These are phyloP conservation scores for Leccinellum luteum DNA, from an alignment of 768 basidiomycete genomes.

Conservation along the genomic window DNA sequence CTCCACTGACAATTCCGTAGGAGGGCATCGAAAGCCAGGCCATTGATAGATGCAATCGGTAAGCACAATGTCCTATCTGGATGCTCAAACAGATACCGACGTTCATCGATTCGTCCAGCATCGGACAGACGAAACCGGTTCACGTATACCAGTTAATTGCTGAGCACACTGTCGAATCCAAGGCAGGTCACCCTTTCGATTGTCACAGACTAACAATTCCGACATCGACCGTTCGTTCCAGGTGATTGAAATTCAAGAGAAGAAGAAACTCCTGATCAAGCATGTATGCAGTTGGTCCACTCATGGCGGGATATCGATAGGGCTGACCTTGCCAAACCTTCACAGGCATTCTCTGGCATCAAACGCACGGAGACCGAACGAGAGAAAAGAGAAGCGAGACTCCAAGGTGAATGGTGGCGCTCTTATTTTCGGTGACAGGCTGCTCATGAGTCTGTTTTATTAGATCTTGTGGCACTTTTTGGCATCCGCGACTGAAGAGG, in stretches of 20 bases:
- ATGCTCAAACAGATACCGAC: slow-evolving; percentile 2
- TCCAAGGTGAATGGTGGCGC: slow-evolving; percentile 56
- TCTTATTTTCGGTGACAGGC: neutral
- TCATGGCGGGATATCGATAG: neutral
- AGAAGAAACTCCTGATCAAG: slow-evolving; percentile 76
- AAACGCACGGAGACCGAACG: slow-evolving; percentile 71
- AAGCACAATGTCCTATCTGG: slow-evolving; percentile 7
- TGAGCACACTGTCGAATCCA: slow-evolving; percentile 85
- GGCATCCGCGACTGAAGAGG: slow-evolving; percentile 34
- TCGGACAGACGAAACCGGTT: slow-evolving; percentile 81
- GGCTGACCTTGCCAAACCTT: neutral
- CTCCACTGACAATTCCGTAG: slow-evolving; percentile 29
- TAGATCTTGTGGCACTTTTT: slow-evolving; percentile 63
- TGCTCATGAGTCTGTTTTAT: neutral
- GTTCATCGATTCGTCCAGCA: slow-evolving; percentile 33
- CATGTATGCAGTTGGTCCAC: slow-evolving; percentile 44
- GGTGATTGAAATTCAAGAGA: slow-evolving; percentile 84
- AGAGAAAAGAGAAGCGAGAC: slow-evolving; percentile 74
- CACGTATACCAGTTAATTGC: slow-evolving; percentile 90
- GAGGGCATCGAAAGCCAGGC: slow-evolving; percentile 86
- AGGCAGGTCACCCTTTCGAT: slow-evolving; percentile 41
- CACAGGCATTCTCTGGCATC: slow-evolving; percentile 82
- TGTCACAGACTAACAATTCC: neutral
- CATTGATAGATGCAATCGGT: slow-evolving; percentile 77
- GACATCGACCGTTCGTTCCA: slow-evolving; percentile 17